phyloP scores from a whole-genome alignment of 83 land plant genomes.

The Picea abies region DNA sequence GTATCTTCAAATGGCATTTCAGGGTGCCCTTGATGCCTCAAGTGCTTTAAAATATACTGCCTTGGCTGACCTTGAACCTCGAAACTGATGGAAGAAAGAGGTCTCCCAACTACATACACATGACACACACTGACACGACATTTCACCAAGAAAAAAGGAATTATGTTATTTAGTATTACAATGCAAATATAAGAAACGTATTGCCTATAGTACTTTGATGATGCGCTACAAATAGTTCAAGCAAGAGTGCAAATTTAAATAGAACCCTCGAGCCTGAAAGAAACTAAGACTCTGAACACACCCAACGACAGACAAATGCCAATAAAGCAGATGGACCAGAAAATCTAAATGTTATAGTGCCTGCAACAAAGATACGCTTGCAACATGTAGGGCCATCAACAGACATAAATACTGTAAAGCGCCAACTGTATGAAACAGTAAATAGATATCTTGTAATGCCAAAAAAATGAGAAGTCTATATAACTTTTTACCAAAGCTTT shows the following conservation, averaged over 20 bases:
- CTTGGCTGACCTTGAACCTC: conserved; percentile 26
- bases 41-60: conserved; percentile 32
- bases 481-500: neutral
- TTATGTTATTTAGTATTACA: neutral
- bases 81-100: conserved; percentile 42
- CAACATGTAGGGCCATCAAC: neutral
- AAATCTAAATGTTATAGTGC: neutral
- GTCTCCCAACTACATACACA: conserved; percentile 51
- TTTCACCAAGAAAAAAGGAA: neutral
- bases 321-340: neutral
- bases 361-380: neutral
- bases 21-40: neutral
- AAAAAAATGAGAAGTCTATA: neutral
- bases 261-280: neutral
- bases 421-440: neutral
- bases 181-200: neutral
- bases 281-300: neutral
- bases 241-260: neutral
- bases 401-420: neutral
- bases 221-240: neutral
- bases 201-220: neutral
- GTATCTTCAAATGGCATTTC: neutral
- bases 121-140: conserved; percentile 35
- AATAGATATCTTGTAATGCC: too few species aligned
- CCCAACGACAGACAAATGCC: neutral